phyloP scores from a whole-genome alignment of 805 yeast species.

The Hanseniaspora lachancei region DNA sequence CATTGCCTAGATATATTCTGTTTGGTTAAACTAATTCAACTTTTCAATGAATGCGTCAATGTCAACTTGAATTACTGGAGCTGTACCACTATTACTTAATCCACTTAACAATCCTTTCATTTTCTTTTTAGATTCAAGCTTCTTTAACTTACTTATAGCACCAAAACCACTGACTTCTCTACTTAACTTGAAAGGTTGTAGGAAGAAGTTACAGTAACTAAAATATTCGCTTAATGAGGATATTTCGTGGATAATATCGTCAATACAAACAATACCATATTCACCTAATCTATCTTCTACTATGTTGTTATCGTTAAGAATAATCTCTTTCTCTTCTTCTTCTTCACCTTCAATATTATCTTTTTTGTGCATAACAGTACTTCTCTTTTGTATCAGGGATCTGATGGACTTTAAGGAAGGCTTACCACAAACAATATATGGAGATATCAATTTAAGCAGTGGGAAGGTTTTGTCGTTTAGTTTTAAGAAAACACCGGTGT shows the following conservation, averaged over 20 bases:
- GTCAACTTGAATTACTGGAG: slow-evolving; percentile 57
- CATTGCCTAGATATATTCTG: not conserved
- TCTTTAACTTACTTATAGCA: slow-evolving; percentile 55
- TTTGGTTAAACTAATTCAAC: slow-evolving; percentile 36
- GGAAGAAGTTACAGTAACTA: slow-evolving; percentile 45
- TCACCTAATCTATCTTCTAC: slow-evolving; percentile 64
- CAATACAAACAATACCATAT: slow-evolving; percentile 61
- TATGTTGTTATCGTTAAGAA: slow-evolving; percentile 59
- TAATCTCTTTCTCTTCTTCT: slow-evolving; percentile 31
- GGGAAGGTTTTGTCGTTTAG: slow-evolving; percentile 47
- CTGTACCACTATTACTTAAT: slow-evolving; percentile 45
- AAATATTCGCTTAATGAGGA: slow-evolving; percentile 50
- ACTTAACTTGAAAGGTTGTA: slow-evolving; percentile 56
- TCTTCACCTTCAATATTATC: slow-evolving; percentile 16
- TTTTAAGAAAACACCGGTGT: slow-evolving; percentile 63
- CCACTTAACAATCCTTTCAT: slow-evolving; percentile 33
- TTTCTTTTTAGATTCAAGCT: slow-evolving; percentile 42
- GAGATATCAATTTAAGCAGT: slow-evolving; percentile 52
- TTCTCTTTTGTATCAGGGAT: slow-evolving; percentile 64
- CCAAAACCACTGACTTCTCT: slow-evolving; percentile 65
- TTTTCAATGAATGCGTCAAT: slow-evolving; percentile 55
- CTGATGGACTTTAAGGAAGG: slow-evolving; percentile 66
- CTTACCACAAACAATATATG: slow-evolving; percentile 59
- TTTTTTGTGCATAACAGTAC: slow-evolving; percentile 34
- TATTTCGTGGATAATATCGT: slow-evolving; percentile 66